Conservation (phyloP, 2,329 filamentous ascomycete genomes). For the Talaromyces sp. region DNA sequence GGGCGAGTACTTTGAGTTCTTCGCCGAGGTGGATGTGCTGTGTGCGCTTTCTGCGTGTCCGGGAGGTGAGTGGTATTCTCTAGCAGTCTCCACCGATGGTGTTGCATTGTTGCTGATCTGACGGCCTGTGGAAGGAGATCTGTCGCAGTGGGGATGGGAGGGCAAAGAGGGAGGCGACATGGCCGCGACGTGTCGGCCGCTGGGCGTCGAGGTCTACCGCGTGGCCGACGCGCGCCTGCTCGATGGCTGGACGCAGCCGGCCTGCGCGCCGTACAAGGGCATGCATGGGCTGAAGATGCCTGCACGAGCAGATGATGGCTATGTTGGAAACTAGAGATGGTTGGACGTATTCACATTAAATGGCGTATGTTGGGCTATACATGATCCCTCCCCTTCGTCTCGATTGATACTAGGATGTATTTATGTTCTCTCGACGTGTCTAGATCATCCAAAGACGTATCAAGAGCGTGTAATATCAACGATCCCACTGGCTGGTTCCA, state of each 20-base stretch:
- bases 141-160: slow-evolving; percentile 77
- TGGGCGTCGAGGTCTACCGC: slow-evolving; percentile 68
- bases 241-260: slow-evolving; percentile 58
- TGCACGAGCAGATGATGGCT: slow-evolving; percentile 22
- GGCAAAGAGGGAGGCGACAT: slow-evolving; percentile 49
- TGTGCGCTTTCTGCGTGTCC: slow-evolving; percentile 66
- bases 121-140: slow-evolving; percentile 48
- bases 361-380: background rate
- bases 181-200: slow-evolving; percentile 65
- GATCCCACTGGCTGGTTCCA: no score
- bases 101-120: background rate
- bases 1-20: slow-evolving; percentile 63
- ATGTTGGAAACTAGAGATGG: background rate
- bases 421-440: no score
- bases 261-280: slow-evolving; percentile 58
- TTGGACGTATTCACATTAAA: background rate
- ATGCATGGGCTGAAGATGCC: slow-evolving; percentile 59
- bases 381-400: background rate
- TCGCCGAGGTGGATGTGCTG: slow-evolving; percentile 72
- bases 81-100: background rate
- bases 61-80: slow-evolving; percentile 44
- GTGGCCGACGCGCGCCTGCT: slow-evolving; percentile 52
- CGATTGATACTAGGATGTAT: no score
- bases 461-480: no score
- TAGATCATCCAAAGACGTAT: no score